Conservation (phyloP, 768 basidiomycete species). For the Russula lepida region DNA sequence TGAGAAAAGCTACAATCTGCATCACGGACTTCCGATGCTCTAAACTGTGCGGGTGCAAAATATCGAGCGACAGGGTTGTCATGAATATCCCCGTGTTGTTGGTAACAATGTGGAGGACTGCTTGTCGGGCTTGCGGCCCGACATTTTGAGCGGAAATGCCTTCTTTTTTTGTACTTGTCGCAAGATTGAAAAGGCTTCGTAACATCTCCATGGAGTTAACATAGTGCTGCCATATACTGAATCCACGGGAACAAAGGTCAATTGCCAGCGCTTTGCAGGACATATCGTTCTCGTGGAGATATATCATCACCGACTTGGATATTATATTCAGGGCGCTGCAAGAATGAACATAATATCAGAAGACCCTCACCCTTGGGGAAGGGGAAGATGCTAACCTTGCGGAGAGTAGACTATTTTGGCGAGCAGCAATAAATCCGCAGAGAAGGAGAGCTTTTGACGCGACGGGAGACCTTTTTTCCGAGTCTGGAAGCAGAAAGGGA, state of each 20-base stretch:
- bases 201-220: constrained; percentile 85
- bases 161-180: constrained; percentile 68
- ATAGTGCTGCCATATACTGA: constrained; percentile 91
- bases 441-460: constrained; percentile 71
- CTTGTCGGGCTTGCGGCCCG: constrained; percentile 69
- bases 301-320: constrained; percentile 71
- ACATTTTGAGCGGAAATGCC: constrained; percentile 57
- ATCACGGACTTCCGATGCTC: constrained; percentile 81
- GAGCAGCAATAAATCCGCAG: constrained; percentile 74
- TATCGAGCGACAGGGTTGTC: constrained; percentile 86
- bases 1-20: constrained; percentile 89
- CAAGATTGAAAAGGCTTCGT: constrained; percentile 72
- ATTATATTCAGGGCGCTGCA: constrained; percentile 71
- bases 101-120: constrained; percentile 78
- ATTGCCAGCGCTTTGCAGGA: constrained; percentile 66
- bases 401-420: constrained; percentile 69
- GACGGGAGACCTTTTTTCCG: constrained; percentile 46
- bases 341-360: background rate
- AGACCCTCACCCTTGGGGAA: background rate
- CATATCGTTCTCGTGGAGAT: constrained; percentile 65
- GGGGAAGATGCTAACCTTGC: constrained; percentile 47
- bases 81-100: constrained; percentile 86
- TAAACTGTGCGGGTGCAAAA: constrained; percentile 64
- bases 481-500: constrained; percentile 51
- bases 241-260: constrained; percentile 86